Evolutionary conservation across 257 asterid genomes (phyloP), one percentile per base, ranked within the genome.

Genomic region (Przewalskia tangutica): DNA sequence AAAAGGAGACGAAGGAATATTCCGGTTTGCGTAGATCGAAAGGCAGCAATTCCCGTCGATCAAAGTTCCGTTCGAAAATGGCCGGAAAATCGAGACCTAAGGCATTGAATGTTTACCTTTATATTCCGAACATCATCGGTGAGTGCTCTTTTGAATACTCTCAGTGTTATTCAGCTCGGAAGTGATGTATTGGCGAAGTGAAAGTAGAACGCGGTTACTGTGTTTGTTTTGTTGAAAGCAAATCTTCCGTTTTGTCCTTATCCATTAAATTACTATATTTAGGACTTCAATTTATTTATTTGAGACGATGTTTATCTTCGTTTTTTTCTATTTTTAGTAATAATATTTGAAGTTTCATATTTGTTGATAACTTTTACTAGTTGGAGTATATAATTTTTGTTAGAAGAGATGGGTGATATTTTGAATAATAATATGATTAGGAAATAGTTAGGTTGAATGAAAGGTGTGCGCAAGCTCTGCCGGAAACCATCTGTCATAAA

Each of bases 111-210:
- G 99, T 95, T 40, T 93, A 95, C 86, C 95, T 95, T 50, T 93
- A 95, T 86, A 92, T 96, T 62, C 99, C 99, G 78, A 96, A 96
- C 83, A 89, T 96, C 82, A 92, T 95, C 63, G 97, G 98, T 94
- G 54, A 83, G 89, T 81, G 6, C 7, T 9, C 40, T 65, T 65
- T 16, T 65, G 44, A 65, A 65, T 9, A 65, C 23, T 65, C 32
- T 27, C 20, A 34, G 20, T 65, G 46, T 27, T 27, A 27, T 59
- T 59, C 16, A 59, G 66, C 66, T 59, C 66, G 66, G 34, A 58
- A 58, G 65, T 58, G 9, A 3, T 58, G 6, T 60, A 60, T 60
- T n/a, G n/a, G n/a, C n/a, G n/a, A 27, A 62, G n/a, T 65, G 48
- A 16, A 34, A 65, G 20, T 2, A 13, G 73, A 32, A 13, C 6